These are phyloP conservation scores for Aspergillus ruber DNA, from an alignment of 2,329 filamentous ascomycete species.

Conservation along the genomic window DNA sequence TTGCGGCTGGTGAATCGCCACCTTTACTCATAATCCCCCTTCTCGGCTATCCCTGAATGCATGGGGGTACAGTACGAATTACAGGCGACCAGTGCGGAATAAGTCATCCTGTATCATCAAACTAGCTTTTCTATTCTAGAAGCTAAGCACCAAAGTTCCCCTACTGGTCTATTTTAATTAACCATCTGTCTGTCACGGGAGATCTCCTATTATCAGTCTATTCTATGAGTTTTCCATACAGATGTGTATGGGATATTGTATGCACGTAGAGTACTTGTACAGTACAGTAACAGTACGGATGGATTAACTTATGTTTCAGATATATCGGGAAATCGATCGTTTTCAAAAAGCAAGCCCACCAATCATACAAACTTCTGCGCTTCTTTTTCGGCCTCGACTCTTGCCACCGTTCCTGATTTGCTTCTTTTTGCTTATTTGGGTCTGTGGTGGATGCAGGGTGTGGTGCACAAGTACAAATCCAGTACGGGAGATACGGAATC, in stretches of 20 bases:
- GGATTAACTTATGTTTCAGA: not conserved
- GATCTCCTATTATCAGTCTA: not conserved
- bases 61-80: not conserved
- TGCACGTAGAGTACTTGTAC: not conserved
- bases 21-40: not conserved
- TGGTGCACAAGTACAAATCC: not conserved
- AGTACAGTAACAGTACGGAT: not conserved
- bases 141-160: not conserved
- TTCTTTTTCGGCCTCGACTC: not conserved
- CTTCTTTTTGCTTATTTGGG: too few relatives aligned
- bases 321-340: not conserved
- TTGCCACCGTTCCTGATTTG: too few relatives aligned
- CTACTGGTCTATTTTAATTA: not conserved
- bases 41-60: not conserved
- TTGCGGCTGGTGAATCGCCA: not conserved
- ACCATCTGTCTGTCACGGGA: not conserved
- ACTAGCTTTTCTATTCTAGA: not conserved
- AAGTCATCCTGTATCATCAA: not conserved
- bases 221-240: not conserved
- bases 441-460: too few relatives aligned
- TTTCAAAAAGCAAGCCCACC: not conserved
- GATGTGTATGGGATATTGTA: not conserved
- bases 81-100: not conserved
- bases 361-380: not conserved
- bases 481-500: too few relatives aligned